phyloP scores from a whole-genome alignment of 208 protist species.

The Wallacemonas rigidus region DNA sequence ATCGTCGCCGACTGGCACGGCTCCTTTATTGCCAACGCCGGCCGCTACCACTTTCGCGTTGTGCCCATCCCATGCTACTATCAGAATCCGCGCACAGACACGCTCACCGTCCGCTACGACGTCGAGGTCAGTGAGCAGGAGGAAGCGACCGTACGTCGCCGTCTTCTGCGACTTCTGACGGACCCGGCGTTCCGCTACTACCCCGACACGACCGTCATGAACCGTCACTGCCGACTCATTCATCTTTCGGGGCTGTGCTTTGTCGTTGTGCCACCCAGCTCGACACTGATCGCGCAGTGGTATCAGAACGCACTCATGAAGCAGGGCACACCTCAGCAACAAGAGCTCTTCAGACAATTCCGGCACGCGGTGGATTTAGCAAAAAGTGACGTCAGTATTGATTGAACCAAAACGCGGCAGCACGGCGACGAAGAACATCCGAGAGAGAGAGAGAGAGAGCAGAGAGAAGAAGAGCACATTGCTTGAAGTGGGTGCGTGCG shows the following conservation, averaged over 20 bases:
- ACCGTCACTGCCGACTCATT: conserved; percentile 69
- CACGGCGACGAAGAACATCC: neutral
- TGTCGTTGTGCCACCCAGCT: conserved; percentile 40
- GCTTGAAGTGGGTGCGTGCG: neutral
- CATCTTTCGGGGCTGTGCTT: conserved; percentile 74
- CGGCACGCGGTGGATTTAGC: conserved; percentile 29
- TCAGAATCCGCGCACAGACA: conserved; percentile 27
- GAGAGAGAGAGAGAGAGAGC: neutral
- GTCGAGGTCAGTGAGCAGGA: conserved; percentile 37
- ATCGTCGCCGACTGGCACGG: conserved; percentile 74
- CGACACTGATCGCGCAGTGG: conserved; percentile 62
- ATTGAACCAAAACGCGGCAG: neutral
- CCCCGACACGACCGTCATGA: conserved; percentile 57
- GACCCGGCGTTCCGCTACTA: conserved; percentile 52
- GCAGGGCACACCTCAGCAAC: conserved; percentile 57
- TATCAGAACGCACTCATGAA: conserved; percentile 69
- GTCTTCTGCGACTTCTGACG: conserved; percentile 50
- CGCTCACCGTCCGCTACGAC: conserved; percentile 45
- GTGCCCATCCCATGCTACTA: conserved; percentile 60
- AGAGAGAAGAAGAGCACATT: neutral
- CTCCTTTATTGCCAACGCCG: conserved; percentile 69
- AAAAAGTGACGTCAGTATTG: conserved; percentile 6
- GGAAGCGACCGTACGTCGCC: conserved; percentile 46
- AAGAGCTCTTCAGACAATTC: conserved; percentile 52
- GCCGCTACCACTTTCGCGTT: conserved; percentile 56